A percentile compares a stretch with the other conserved stretches of the same genome.
These are phyloP conservation scores for Aspergillus sp. DNA, from an alignment of 2,329 filamentous ascomycete species.

Conservation along the genomic window DNA sequence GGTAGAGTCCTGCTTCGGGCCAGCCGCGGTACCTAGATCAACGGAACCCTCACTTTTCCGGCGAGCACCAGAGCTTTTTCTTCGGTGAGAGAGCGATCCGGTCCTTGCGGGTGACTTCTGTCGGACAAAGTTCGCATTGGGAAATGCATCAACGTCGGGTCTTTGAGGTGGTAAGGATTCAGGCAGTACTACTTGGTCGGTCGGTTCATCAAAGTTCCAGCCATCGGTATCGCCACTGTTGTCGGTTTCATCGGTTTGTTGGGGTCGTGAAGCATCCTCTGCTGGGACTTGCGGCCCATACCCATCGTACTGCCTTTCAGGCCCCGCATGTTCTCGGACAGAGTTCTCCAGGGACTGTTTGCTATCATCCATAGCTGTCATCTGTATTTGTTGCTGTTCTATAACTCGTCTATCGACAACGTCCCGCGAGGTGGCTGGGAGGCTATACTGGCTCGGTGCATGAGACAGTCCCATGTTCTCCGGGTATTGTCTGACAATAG, in stretches of 20 bases:
- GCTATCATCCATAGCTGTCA: slow-evolving; percentile 55
- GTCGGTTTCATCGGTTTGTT: slow-evolving; percentile 43
- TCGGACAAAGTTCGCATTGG: slow-evolving; percentile 72
- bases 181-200: slow-evolving; percentile 51
- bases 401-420: slow-evolving; percentile 41
- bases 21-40: slow-evolving; percentile 54
- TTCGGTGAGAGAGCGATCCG: slow-evolving; percentile 66
- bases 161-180: slow-evolving; percentile 57
- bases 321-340: slow-evolving; percentile 58
- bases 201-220: slow-evolving; percentile 89
- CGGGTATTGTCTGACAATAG: slow-evolving; percentile 51
- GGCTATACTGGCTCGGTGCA: slow-evolving; percentile 45
- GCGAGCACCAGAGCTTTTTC: slow-evolving; percentile 77
- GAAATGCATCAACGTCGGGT: slow-evolving; percentile 86
- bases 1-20: slow-evolving; percentile 65
- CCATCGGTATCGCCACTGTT: slow-evolving; percentile 64
- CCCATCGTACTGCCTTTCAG: slow-evolving; percentile 60
- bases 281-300: slow-evolving; percentile 54
- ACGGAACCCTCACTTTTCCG: slow-evolving; percentile 62
- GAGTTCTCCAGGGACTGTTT: slow-evolving; percentile 44
- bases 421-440: slow-evolving; percentile 41
- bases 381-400: slow-evolving; percentile 48
- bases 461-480: slow-evolving; percentile 41
- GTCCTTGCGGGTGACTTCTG: slow-evolving; percentile 75
- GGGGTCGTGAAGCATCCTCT: slow-evolving; percentile 45